Percentiles rank a stretch among this genome's conserved stretches.
These are phyloP conservation scores for Termitomyces titanicus DNA, from an alignment of 768 basidiomycete genomes.

Conservation along the genomic window DNA sequence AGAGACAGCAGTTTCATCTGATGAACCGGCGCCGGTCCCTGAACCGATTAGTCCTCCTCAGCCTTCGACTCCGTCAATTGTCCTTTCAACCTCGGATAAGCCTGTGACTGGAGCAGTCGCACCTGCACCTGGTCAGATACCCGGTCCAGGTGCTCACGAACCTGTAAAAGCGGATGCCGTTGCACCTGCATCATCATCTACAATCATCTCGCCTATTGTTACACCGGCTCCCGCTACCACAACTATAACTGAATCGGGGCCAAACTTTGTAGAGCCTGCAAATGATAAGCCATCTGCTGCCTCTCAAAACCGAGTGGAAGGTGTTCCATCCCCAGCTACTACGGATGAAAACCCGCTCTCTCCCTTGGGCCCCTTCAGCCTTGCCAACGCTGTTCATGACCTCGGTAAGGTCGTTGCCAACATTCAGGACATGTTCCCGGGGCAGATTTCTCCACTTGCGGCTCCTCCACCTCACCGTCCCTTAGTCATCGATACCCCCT, in stretches of 20 bases:
- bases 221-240: neutral
- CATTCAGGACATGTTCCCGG: constrained; percentile 20
- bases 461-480: constrained; percentile 11
- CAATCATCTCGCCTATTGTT: neutral
- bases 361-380: constrained; percentile 17
- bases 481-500: constrained; percentile 1
- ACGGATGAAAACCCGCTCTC: constrained; percentile 3
- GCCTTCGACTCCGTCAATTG: constrained; percentile 5
- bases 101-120: neutral
- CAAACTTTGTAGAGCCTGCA: neutral
- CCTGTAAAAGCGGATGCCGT: neutral
- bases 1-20: neutral
- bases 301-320: neutral
- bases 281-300: neutral
- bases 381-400: constrained; percentile 17
- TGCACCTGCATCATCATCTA: neutral
- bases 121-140: neutral
- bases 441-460: constrained; percentile 17
- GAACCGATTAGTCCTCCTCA: neutral
- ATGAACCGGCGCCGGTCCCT: neutral
- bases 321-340: neutral
- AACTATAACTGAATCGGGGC: neutral
- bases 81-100: constrained; percentile 8
- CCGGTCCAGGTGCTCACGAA: neutral
- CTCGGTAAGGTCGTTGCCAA: constrained; percentile 18